Conservation (phyloP, 2,329 filamentous ascomycete genomes). For the Xylaria hypoxylon region DNA sequence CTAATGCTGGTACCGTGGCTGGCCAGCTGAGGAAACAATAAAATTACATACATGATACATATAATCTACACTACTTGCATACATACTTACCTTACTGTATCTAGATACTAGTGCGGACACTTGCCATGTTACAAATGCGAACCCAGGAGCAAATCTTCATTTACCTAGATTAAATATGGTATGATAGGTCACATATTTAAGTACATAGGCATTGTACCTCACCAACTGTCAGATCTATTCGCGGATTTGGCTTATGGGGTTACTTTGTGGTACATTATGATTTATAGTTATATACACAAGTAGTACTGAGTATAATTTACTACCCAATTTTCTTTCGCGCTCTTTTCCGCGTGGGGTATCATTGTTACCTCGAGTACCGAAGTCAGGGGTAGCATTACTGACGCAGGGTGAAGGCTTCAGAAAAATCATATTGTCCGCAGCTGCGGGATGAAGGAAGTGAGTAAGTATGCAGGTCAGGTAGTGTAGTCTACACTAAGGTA, state of each 20-base stretch:
- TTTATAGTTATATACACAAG: too few relatives aligned
- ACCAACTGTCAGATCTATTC: neutral
- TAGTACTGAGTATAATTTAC: too few relatives aligned
- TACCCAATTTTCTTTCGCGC: too few relatives aligned
- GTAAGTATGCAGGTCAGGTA: too few relatives aligned
- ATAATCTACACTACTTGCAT: neutral
- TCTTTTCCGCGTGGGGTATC: constrained; percentile 6
- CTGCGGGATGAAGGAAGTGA: too few relatives aligned
- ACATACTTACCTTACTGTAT: too few relatives aligned
- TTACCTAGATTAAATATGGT: neutral
- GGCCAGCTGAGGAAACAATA: constrained; percentile 10
- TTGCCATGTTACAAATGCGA: neutral
- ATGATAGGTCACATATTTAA: neutral
- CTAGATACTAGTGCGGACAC: neutral
- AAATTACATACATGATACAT: constrained; percentile 5
- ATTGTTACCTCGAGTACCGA: constrained; percentile 3
- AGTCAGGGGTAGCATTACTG: constrained; percentile 3
- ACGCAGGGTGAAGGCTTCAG: neutral
- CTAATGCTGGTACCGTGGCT: constrained; percentile 11
- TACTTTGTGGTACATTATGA: too few relatives aligned
- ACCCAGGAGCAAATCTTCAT: constrained; percentile 1
- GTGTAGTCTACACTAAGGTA: too few relatives aligned
- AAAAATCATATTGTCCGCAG: too few relatives aligned
- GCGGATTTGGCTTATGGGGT: too few relatives aligned
- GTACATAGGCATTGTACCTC: neutral